A percentile compares a stretch with the other conserved stretches of the same genome.
phyloP scores from a whole-genome alignment of 306 rosid species.

The Castanospermum australe region DNA sequence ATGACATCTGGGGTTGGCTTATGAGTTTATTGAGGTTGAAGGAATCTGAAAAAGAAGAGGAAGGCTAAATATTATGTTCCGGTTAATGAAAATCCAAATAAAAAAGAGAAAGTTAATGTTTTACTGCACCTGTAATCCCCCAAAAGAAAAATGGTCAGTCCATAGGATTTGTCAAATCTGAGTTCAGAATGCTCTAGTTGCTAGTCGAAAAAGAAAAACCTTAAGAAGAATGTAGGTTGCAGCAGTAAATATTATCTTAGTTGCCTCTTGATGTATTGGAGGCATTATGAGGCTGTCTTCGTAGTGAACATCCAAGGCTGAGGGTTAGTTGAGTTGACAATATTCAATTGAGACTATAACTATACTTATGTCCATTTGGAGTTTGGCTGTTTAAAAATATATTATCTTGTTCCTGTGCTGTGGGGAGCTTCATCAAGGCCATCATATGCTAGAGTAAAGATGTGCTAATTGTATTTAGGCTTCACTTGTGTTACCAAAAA shows the following conservation, averaged over 20 bases:
- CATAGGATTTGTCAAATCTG: not conserved
- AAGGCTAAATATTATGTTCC: not conserved
- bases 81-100: not conserved
- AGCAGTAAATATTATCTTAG: not conserved
- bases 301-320: not conserved
- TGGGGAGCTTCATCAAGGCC: not conserved
- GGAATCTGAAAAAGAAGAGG: not conserved
- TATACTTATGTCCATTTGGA: not conserved
- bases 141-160: not conserved
- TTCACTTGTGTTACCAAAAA: too few species aligned
- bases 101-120: too few species aligned
- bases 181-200: not conserved
- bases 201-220: not conserved
- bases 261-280: not conserved
- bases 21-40: not conserved
- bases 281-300: not conserved
- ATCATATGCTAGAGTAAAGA: not conserved
- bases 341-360: not conserved
- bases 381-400: not conserved
- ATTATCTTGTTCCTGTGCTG: not conserved
- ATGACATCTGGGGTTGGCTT: not conserved
- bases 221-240: not conserved
- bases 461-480: too few species aligned
- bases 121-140: not conserved
- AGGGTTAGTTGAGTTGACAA: not conserved